Percentiles rank a stretch among this genome's conserved stretches.
phyloP scores from a whole-genome alignment of 352 stramenopile species.

The Phytopythium cucurbitacearum region DNA sequence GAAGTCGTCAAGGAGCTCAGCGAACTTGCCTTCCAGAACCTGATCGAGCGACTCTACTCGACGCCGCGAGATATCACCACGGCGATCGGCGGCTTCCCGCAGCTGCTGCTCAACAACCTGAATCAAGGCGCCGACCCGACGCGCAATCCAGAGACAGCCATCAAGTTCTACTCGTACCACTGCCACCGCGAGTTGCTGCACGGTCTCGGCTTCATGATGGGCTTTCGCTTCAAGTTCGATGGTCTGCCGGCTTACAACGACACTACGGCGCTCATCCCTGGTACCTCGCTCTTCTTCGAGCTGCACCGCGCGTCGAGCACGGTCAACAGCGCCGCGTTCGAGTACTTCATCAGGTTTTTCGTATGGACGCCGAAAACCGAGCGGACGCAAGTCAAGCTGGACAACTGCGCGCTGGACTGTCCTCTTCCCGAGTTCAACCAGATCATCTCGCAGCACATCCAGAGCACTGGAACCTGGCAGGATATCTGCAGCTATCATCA shows the following conservation, averaged over 20 bases:
- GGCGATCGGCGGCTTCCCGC: slow-evolving; percentile 59
- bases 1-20: slow-evolving; percentile 44
- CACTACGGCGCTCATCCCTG: slow-evolving; percentile 59
- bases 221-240: slow-evolving; percentile 76
- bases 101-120: slow-evolving; percentile 60
- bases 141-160: slow-evolving; percentile 22
- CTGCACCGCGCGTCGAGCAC: slow-evolving; percentile 32
- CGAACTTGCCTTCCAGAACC: slow-evolving; percentile 61
- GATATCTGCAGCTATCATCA: slow-evolving; percentile 66
- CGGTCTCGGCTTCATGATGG: slow-evolving; percentile 72
- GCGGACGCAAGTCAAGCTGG: slow-evolving; percentile 51
- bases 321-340: slow-evolving; percentile 2
- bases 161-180: slow-evolving; percentile 80
- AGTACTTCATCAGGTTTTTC: slow-evolving; percentile 60
- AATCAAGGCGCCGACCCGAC: slow-evolving; percentile 29
- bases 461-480: slow-evolving; percentile 59
- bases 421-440: slow-evolving; percentile 48
- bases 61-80: slow-evolving; percentile 63
- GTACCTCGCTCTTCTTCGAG: slow-evolving; percentile 75
- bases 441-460: slow-evolving; percentile 52
- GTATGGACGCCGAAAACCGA: slow-evolving; percentile 62
- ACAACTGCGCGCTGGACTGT: slow-evolving; percentile 53
- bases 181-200: slow-evolving; percentile 78
- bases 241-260: slow-evolving; percentile 56
- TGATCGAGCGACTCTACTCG: slow-evolving; percentile 72